Percentiles rank a stretch among this genome's conserved stretches.
phyloP scores from a whole-genome alignment of 345 rosid species.

The Barbarea vulgaris region DNA sequence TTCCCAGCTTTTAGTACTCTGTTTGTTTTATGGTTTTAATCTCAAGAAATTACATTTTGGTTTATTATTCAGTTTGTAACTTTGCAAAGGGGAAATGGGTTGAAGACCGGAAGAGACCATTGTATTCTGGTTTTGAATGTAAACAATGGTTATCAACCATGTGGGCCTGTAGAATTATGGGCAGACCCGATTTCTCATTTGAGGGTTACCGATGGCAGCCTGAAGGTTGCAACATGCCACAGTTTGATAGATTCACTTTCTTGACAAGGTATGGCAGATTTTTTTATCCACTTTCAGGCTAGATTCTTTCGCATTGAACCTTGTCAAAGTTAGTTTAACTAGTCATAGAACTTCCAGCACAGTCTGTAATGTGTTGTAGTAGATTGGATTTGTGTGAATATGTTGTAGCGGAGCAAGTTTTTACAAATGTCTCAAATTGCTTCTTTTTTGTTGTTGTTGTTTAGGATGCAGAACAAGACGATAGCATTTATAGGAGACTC shows the following conservation, averaged over 20 bases:
- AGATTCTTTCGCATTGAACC: neutral
- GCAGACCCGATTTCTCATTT: slow-evolving; percentile 67
- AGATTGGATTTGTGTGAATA: slow-evolving; percentile 3
- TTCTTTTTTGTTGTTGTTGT: slow-evolving; percentile 8
- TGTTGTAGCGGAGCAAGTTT: neutral
- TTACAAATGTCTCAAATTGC: slow-evolving; percentile 2
- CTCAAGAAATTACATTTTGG: neutral
- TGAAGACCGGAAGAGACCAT: slow-evolving; percentile 51
- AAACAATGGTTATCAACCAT: slow-evolving; percentile 70
- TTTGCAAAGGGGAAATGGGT: slow-evolving; percentile 76
- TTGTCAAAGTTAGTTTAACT: neutral
- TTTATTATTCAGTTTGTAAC: slow-evolving; percentile 55
- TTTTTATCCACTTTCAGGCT: neutral
- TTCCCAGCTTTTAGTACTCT: neutral
- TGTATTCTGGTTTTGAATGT: slow-evolving; percentile 67
- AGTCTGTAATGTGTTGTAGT: neutral
- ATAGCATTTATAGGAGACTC: slow-evolving; percentile 88
- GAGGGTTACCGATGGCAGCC: slow-evolving; percentile 86
- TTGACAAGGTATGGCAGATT: slow-evolving; percentile 51
- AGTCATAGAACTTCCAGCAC: neutral
- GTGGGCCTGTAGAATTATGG: slow-evolving; percentile 75
- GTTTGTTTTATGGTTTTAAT: neutral
- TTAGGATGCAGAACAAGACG: slow-evolving; percentile 76
- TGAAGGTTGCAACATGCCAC: slow-evolving; percentile 62
- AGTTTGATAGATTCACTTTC: slow-evolving; percentile 65